Evolutionary conservation across 441 rosid species (phyloP), one percentile per base, ranked within the genome.

Genomic region (Pelargonium exstipulatum): DNA sequence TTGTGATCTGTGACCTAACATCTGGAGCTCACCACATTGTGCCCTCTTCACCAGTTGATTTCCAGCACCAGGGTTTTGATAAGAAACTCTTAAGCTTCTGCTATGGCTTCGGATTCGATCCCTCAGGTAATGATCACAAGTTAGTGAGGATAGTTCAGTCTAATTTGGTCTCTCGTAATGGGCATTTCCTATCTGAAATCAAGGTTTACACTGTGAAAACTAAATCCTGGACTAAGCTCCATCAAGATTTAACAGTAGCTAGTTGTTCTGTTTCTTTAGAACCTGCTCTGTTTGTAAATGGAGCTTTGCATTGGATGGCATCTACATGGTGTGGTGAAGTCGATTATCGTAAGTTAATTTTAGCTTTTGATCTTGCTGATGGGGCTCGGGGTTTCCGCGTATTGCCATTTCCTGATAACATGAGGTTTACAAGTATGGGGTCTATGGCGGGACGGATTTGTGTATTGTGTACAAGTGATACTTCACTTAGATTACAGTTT

Each of bases 101-200:
- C 17, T 48, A 48, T n/a, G 55, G 55, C 14, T 48, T 48, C 55
- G 55, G 16, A 48, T 48, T 48, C 55, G 55, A 48, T 48, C 55
- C 55, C 55, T 48, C 55, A 48, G 55, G 55, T 48, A 13, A 48
- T n/a, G 55, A 10, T 48, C n/a, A 48, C 55, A 48, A 48, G n/a
- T n/a, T 48, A 48, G 16, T 48, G 14, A 48, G 55, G 55, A 48
- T 48, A n/a, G 13, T n/a, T 48, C 55, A 48, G 55, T 48, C 5
- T 13, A 10, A 3, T 0, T 12, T 3, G 16, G 17, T 48, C 14
- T 48, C 55, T 13, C 17, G 5, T 48, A 13, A 3, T 4, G 14
- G 16, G 55, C 37, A 12, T 12, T 10, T 48, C 14, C 55, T 48
- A 2, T 48, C 14, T 48, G 55, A 48, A 48, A 13, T 48, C 13